Evolutionary conservation across 129 eudicot species (phyloP), one percentile per base, ranked within the genome.

Genomic region (Oenanthe sinensis): DNA sequence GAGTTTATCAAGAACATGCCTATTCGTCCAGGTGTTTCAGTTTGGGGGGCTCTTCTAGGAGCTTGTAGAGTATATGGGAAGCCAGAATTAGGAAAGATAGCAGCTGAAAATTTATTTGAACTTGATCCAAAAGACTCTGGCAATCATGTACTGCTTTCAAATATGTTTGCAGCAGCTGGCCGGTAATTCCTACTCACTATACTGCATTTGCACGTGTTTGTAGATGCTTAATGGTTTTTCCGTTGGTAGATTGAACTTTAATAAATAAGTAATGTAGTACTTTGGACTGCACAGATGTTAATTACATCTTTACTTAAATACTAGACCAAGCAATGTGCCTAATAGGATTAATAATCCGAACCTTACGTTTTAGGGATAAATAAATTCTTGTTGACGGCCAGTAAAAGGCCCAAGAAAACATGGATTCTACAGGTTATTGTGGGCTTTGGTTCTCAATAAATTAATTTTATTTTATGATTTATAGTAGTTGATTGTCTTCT

Each of bases 81-180:
- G 80, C 89, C 85, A 28, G 83, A 90, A 48, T 78, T 93, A 37
- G 98, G 98, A 60, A 89, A 87, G 75, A 77, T 93, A 47, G 98
- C 96, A 15, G 98, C 98, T 80, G 88, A 87, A 14, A 86, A 93
- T 19, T 84, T 93, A 77, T 93, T 93, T 77, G 78, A 85, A 77
- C 86, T 93, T 60, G 98, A 93, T 81, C 97, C 97, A 49, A 84
- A 80, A 9, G 98, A 89, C 78, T 89, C 98, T 0, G 97, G 98
- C 62, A 90, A 91, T 47, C 98, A 89, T 81, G 91, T 90, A 24
- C 60, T 93, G 48, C 90, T 89, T 65, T 93, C 97, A 63, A 90
- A 93, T 58, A 93, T 87, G 87, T 85, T 89, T 89, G 98, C 97
- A 42, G 94, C 97, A 73, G 85, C 89, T 44, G 97, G 98, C 69